Evolutionary conservation across 139 green algal genomes (phyloP).

Genomic region (Haematococcus lacustris): DNA sequence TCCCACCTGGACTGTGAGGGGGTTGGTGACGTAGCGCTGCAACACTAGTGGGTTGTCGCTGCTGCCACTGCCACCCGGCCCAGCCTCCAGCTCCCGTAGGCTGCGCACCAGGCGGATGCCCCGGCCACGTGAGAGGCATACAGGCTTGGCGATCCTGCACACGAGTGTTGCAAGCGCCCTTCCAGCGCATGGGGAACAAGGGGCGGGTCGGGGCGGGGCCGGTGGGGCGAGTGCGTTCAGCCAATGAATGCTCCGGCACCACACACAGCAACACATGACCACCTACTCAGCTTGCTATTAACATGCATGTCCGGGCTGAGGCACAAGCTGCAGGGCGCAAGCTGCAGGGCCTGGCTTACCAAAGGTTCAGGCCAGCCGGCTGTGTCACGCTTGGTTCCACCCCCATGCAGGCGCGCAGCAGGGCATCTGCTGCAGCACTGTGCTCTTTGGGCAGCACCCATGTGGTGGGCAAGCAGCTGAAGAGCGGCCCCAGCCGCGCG

Average conservation of each 20-base stretch:
- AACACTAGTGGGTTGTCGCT: slow-evolving; percentile 24
- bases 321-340: background rate
- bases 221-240: background rate
- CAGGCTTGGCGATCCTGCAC: slow-evolving; percentile 46
- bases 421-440: slow-evolving; percentile 16
- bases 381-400: slow-evolving; percentile 28
- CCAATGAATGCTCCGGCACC: background rate
- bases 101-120: slow-evolving; percentile 42
- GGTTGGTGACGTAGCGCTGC: slow-evolving; percentile 26
- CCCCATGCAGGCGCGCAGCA: slow-evolving; percentile 15
- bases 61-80: background rate
- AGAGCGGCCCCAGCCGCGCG: slow-evolving; percentile 7
- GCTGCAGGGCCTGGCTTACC: slow-evolving; percentile 7
- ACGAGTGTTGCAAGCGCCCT: background rate
- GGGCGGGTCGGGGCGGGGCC: background rate
- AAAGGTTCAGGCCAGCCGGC: slow-evolving; percentile 33
- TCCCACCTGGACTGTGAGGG: slow-evolving; percentile 9
- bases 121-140: slow-evolving; percentile 33
- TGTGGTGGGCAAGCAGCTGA: slow-evolving; percentile 36
- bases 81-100: slow-evolving; percentile 8
- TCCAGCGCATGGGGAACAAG: background rate
- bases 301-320: too few relatives aligned
- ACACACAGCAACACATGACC: background rate
- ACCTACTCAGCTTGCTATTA: too few relatives aligned
- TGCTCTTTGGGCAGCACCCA: slow-evolving; percentile 34